Evolutionary conservation across 2,329 filamentous ascomycete genomes (phyloP), one percentile per base, ranked within the genome.

Genomic region (Fusarium veterinarium): DNA sequence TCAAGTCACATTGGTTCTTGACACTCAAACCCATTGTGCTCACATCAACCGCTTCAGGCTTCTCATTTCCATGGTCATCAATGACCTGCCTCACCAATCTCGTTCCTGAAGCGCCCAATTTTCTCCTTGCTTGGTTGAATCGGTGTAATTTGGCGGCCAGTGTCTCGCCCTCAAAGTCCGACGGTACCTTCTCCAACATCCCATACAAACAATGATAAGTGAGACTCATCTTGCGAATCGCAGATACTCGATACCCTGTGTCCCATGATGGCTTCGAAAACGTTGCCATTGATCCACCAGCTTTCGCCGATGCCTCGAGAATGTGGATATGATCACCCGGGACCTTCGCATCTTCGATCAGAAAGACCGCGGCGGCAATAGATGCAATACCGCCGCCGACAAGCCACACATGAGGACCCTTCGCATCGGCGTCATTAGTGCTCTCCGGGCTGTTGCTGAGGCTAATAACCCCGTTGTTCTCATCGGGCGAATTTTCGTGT

Each of bases 1-100:
- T 77, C 62, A 77, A 60, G 46, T 77, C 76, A 23, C 76, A 77
- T 23, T 77, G 76, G 64, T 77, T 77, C 64, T 77, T 77, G 41
- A 78, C 76, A 51, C 76, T 77, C n/a, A 77, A 31, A 1, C 76
- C 76, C 76, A 77, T 77, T 25, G 75, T 75, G 30, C 41, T 76
- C 38, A 78, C 71, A 9, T 77, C 67, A 10, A 77, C 76, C 1
- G 76, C 76, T 13, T 77, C 76, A 0, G 76, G 76, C 8, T 38
- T 67, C 33, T 77, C 76, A 13, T 11, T 41, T 0, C 76, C 76
- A 19, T 60, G 30, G 1, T 70, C 51, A 10, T 76, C 76, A 20
- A 71, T 28, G 17, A 53, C 52, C 31, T 77, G 76, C 12, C 76
- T 67, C 13, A 77, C 76, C 17, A 77, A 51, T 33, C 76, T 66